Evolutionary conservation across 768 basidiomycete species (phyloP).

Genomic region (Termitomyces sp.): DNA sequence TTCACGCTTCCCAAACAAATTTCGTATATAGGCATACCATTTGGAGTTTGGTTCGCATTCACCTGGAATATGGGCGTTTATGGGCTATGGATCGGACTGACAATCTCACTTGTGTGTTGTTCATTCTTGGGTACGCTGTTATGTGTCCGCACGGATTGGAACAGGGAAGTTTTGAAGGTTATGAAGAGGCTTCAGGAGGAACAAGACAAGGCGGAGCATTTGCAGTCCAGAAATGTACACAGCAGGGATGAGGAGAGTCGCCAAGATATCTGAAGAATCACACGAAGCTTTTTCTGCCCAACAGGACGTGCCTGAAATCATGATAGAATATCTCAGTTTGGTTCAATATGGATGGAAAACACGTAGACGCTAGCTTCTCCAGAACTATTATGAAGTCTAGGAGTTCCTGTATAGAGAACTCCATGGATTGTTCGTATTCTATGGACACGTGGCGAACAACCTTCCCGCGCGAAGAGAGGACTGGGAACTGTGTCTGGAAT

Average conservation of each 20-base stretch:
- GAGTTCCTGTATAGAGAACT: neutral
- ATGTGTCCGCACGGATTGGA: conserved; percentile 64
- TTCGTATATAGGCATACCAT: conserved; percentile 56
- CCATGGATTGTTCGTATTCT: neutral
- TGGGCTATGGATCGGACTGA: conserved; percentile 86
- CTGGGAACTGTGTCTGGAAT: neutral
- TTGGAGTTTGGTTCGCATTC: conserved; percentile 81
- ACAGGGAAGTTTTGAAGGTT: conserved; percentile 61
- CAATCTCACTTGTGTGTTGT: conserved; percentile 56
- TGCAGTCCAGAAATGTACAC: neutral
- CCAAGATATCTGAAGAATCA: neutral
- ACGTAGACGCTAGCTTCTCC: neutral
- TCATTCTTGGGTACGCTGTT: conserved; percentile 48
- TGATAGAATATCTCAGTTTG: no score
- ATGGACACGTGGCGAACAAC: neutral
- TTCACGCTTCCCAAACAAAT: neutral
- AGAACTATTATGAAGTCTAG: neutral
- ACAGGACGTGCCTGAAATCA: no score
- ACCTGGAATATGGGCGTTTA: conserved; percentile 45
- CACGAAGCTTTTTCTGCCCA: no score
- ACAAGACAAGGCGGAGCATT: conserved; percentile 27
- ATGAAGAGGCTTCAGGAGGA: conserved; percentile 41
- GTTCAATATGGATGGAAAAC: no score
- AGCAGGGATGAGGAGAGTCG: neutral
- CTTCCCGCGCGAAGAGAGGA: neutral